Base-by-base conservation (phyloP, 257 asterid species). In the Orobanche coerulescens region DNA sequence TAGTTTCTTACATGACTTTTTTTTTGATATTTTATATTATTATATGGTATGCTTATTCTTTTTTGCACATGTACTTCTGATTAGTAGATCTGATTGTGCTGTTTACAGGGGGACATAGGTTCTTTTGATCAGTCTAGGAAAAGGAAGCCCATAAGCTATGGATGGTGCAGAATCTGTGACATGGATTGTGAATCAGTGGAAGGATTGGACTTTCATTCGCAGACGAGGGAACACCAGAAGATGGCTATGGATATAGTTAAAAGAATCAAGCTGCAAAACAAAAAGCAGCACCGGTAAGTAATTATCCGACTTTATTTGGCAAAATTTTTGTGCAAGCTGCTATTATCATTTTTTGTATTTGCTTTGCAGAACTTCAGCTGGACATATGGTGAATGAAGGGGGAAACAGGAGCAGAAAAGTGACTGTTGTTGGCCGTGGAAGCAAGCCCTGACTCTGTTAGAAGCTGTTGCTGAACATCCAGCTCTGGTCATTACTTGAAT, bases 81-180 rank as follows among this genome's bases (percentile, higher is more conserved):
- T 10, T 60, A 3, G 24, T 8, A n/a, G 25, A 14, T 33, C 22
- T 69, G 52, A 26, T 58, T 34, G 14, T 62, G n/a, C 22, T 39
- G 57, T 52, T 71, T 60, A 40, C 76, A 91, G 98, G 89, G 90
- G 61, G 84, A 75, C 19, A 19, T 71, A 72, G 82, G 76, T 63
- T 69, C 84, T 15, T 82, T 80, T 57, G 85, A 82, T 61, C 78
- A 69, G 56, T 70, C 90, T 63, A 74, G 95, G 73, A 88, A 78
- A 78, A 82, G 94, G 75, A 80, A 77, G 63, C 81, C 82, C 44
- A 8, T 71, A 25, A 79, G 85, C 76, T 72, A 65, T 62, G 98
- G 93, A 24, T 91, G 98, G 98, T 91, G 98, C 72, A 81, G 92
- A 71, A 75, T 91, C 37, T 91, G 98, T 76, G 76, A 75, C 72